phyloP scores from a whole-genome alignment of 164 flowering plant species.

The Kingdonia uniflora region DNA sequence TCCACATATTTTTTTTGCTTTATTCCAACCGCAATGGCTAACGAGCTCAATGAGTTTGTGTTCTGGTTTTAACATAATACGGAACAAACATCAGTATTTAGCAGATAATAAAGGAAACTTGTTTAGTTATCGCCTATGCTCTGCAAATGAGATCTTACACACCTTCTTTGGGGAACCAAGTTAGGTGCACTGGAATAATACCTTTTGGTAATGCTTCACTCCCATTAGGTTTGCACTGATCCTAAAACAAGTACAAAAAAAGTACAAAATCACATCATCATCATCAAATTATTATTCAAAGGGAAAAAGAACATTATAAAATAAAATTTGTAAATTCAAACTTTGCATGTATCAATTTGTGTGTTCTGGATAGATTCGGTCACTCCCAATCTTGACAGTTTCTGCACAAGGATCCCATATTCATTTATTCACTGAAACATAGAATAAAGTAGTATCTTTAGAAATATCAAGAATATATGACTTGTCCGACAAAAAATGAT shows the following conservation, averaged over 20 bases:
- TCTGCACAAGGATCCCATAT: constrained; percentile 26
- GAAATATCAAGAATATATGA: too few species aligned
- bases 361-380: constrained; percentile 14
- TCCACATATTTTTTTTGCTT: too few species aligned
- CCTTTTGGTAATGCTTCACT: constrained; percentile 75
- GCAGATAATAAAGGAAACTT: too few species aligned
- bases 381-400: constrained; percentile 32
- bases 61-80: constrained; percentile 19
- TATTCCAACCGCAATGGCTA: too few species aligned
- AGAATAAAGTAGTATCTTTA: too few species aligned
- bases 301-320: background rate
- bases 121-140: too few species aligned
- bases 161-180: constrained; percentile 37
- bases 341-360: constrained; percentile 40
- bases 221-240: constrained; percentile 52
- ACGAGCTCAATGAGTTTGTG: constrained; percentile 34
- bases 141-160: constrained; percentile 11
- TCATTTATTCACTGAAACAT: background rate
- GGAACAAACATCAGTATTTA: too few species aligned
- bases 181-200: constrained; percentile 55
- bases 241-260: too few species aligned
- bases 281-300: background rate
- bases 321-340: constrained; percentile 9
- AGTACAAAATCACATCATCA: background rate
- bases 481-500: too few species aligned